phyloP scores from a whole-genome alignment of 148 eudicot genomes.

The Chenopodium formosanum region DNA sequence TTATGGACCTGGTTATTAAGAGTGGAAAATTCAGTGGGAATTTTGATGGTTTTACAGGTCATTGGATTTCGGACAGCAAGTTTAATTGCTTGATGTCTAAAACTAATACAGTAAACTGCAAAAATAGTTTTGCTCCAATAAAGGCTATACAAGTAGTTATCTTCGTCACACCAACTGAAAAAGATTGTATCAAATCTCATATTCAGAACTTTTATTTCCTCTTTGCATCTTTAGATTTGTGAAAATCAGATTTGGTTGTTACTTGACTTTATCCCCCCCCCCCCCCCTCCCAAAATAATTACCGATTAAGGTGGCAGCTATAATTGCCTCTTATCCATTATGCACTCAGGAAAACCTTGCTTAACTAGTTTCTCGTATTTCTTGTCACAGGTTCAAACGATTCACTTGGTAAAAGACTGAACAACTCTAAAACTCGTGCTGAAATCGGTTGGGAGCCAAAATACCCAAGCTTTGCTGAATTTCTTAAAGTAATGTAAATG shows the following conservation, averaged over 20 bases:
- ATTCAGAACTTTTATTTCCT: neutral
- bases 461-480: constrained; percentile 72
- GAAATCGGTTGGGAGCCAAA: constrained; percentile 81
- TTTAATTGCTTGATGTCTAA: neutral
- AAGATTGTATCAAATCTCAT: neutral
- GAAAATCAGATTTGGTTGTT: neutral
- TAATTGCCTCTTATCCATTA: neutral
- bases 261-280: too few relatives aligned
- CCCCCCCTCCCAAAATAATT: too few relatives aligned
- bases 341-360: neutral
- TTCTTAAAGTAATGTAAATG: constrained; percentile 41
- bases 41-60: constrained; percentile 81
- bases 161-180: neutral
- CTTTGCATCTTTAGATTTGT: neutral
- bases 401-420: constrained; percentile 77
- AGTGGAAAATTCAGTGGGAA: constrained; percentile 70
- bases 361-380: neutral
- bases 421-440: constrained; percentile 61
- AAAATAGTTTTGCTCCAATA: neutral
- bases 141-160: neutral
- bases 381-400: constrained; percentile 56
- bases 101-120: neutral
- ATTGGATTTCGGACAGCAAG: neutral
- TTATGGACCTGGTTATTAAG: constrained; percentile 74
- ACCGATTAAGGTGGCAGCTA: neutral